Evolutionary conservation across 164 flowering plant genomes (phyloP), one percentile per base, ranked within the genome.

Genomic region (Vitis rotundifolia): DNA sequence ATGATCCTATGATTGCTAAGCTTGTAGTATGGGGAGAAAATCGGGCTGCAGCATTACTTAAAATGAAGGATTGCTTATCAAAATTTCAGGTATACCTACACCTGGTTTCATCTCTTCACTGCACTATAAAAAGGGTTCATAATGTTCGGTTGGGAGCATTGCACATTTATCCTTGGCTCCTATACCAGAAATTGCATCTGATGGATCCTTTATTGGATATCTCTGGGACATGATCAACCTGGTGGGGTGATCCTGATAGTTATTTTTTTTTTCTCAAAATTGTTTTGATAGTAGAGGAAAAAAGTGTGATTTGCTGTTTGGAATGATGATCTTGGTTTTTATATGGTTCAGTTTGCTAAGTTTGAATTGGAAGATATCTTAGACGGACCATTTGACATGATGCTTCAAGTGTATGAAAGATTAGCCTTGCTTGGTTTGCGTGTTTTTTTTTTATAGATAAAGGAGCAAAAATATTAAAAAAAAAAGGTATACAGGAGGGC

Each of bases 1-100:
- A 95, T 81, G 98, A 95, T 84, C 99, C 98, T 60, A 95, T 95
- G 99, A 93, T 95, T 76, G 99, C 99, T 48, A 95, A 95, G 84
- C 98, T 95, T 79, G 97, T 95, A 49, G 98, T 93, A 10, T 85
- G 91, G 93, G 99, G 98, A 77, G 91, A 85, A 83, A 86, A 85
- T 70, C 92, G 98, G 31, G 69, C 76, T 73, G 84, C 91, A n/a
- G 99, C 99, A 56, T 79, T 95, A 71, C 80, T 90, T 50, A 95
- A 93, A 80, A 60, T 95, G 85, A 93, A 84, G 80, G 91, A 93
- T 68, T 84, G 93, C 79, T 75, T 95, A 69, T 83, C 90, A 14
- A 85, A 87, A 57, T 95, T 95, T 85, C 92, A 89, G 98, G 99
- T 92, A 81, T 53, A 15, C 59, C 55, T 51, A 37, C 7, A 48